Conservation (phyloP, 2,329 filamentous ascomycete genomes). For the Setomelanomma holmii region DNA sequence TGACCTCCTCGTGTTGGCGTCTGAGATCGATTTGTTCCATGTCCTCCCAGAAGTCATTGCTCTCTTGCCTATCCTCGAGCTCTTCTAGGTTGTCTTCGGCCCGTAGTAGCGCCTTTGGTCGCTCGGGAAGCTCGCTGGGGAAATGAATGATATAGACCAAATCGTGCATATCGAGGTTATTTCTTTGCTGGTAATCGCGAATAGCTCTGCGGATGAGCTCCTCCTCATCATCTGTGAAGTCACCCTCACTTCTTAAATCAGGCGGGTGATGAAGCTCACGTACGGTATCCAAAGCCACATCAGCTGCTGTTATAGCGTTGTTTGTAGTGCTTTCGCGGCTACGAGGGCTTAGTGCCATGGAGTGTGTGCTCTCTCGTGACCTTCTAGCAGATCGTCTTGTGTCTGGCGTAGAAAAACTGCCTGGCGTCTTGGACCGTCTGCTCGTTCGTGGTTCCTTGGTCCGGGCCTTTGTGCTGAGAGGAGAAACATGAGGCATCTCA, state of each 20-base stretch:
- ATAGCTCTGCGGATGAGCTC: constrained; percentile 34
- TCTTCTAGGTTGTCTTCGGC: constrained; percentile 5
- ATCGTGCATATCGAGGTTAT: constrained; percentile 16
- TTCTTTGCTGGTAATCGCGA: constrained; percentile 25
- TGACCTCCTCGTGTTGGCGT: constrained; percentile 43
- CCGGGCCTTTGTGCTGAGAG: neutral
- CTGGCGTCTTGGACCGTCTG: no score
- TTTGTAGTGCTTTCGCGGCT: neutral
- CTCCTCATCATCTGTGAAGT: constrained; percentile 28
- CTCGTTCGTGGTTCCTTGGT: no score
- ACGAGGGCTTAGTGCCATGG: no score
- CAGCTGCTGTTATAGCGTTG: constrained; percentile 13
- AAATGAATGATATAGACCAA: constrained; percentile 33
- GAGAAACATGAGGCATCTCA: neutral
- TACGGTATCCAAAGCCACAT: constrained; percentile 15
- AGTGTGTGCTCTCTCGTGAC: no score
- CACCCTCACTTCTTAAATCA: constrained; percentile 20
- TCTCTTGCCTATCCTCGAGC: constrained; percentile 13
- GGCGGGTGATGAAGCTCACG: constrained; percentile 21
- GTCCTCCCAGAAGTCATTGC: constrained; percentile 41
- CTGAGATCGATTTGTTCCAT: constrained; percentile 38
- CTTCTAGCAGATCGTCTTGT: no score
- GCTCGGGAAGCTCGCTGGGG: constrained; percentile 4
- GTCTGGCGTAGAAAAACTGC: no score
- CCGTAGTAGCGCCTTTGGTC: neutral